Evolutionary conservation across 371 early-diverging fungal genomes (phyloP).

Genomic region (Mucor racemosus): DNA sequence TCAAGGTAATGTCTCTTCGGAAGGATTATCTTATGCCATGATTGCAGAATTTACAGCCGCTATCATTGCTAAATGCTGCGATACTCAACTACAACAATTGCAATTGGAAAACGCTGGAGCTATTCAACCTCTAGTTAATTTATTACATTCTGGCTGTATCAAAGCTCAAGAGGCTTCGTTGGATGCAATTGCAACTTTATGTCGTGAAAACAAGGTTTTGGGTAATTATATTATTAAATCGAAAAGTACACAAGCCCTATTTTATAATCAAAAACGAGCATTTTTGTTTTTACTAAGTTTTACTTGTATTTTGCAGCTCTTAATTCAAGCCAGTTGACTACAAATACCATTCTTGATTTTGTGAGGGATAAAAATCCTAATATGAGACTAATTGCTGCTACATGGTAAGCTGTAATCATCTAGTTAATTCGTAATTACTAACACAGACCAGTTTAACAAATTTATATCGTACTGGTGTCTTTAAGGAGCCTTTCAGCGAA

Average conservation of each 20-base stretch:
- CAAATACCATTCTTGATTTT: slow-evolving; percentile 64
- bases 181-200: slow-evolving; percentile 75
- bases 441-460: slow-evolving; percentile 64
- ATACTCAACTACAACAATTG: slow-evolving; percentile 64
- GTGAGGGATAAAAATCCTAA: slow-evolving; percentile 65
- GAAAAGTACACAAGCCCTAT: slow-evolving; percentile 44
- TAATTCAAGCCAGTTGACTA: slow-evolving; percentile 36
- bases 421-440: background rate
- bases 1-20: slow-evolving; percentile 35
- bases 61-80: slow-evolving; percentile 70
- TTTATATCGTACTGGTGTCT: slow-evolving; percentile 65
- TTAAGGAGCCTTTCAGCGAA: slow-evolving; percentile 63
- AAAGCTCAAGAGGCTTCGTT: slow-evolving; percentile 82
- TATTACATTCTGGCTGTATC: slow-evolving; percentile 61
- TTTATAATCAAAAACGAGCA: background rate
- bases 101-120: slow-evolving; percentile 65
- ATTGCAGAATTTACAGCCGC: slow-evolving; percentile 73
- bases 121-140: slow-evolving; percentile 61
- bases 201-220: slow-evolving; percentile 65
- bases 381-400: slow-evolving; percentile 74
- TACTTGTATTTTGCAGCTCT: slow-evolving; percentile 19
- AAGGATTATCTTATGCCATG: slow-evolving; percentile 58
- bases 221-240: slow-evolving; percentile 54
- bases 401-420: slow-evolving; percentile 52
- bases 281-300: background rate